Conservation (phyloP, 371 early-diverging fungal species). For the Saksenaea oblongispora region DNA sequence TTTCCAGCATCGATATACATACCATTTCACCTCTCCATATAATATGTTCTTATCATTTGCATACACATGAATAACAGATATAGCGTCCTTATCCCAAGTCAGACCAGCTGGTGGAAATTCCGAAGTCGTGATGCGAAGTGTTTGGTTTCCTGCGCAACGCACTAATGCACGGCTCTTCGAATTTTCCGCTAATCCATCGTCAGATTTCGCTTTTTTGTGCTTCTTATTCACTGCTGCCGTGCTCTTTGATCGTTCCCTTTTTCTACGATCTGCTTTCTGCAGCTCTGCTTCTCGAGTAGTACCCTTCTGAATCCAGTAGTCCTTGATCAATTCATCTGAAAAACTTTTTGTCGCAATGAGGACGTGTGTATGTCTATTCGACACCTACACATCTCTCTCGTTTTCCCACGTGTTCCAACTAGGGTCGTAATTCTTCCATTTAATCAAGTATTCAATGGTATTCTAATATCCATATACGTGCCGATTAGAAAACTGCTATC, state of each 20-base stretch:
- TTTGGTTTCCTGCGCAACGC: background rate
- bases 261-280: background rate
- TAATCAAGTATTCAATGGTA: background rate
- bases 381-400: background rate
- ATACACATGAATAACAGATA: background rate
- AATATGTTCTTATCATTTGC: background rate
- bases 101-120: background rate
- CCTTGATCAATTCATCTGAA: background rate
- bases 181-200: background rate
- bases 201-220: background rate
- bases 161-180: background rate
- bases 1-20: background rate
- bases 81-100: background rate
- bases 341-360: background rate
- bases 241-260: background rate
- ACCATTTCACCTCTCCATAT: conserved; percentile 3
- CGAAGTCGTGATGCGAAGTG: background rate
- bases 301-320: background rate
- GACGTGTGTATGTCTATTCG: background rate
- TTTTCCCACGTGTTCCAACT: background rate
- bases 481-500: too few species aligned
- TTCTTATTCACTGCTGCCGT: background rate
- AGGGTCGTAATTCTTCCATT: background rate
- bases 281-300: background rate
- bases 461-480: background rate